A percentile compares a stretch with the other conserved stretches of the same genome.
phyloP scores from a whole-genome alignment of 345 rosid genomes.

The Capsella bursapastoris region DNA sequence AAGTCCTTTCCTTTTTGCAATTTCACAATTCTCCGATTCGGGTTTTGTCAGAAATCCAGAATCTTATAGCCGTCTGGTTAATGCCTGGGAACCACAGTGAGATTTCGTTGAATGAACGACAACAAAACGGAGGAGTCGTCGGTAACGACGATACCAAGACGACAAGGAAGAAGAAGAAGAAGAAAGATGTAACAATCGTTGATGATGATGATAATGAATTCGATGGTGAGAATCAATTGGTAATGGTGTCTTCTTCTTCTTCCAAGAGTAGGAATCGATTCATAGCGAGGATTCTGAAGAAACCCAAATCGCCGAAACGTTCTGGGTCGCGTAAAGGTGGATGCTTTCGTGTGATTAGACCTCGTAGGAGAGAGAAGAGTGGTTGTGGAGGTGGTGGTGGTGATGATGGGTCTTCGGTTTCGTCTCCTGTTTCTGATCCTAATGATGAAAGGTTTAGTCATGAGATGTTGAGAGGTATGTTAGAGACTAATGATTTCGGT shows the following conservation, averaged over 20 bases:
- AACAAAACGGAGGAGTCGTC: slow-evolving; percentile 23
- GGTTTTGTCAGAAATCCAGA: not conserved
- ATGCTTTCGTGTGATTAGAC: slow-evolving; percentile 36
- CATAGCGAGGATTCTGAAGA: slow-evolving; percentile 21
- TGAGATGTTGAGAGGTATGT: slow-evolving; percentile 44
- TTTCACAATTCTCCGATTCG: slow-evolving; percentile 6
- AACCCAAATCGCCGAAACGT: slow-evolving; percentile 38
- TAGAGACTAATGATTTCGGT: slow-evolving; percentile 48
- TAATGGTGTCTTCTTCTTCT: slow-evolving; percentile 28
- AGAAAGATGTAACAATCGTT: not conserved
- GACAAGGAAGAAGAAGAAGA: slow-evolving; percentile 22
- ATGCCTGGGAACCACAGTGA: slow-evolving; percentile 44
- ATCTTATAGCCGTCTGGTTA: slow-evolving; percentile 32
- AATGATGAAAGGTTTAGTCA: slow-evolving; percentile 42
- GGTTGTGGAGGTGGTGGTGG: not conserved
- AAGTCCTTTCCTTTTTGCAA: slow-evolving; percentile 2
- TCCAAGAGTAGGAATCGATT: slow-evolving; percentile 37
- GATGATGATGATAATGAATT: slow-evolving; percentile 1
- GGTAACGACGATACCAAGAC: slow-evolving; percentile 15
- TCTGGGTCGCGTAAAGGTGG: slow-evolving; percentile 43
- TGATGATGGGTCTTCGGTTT: not conserved
- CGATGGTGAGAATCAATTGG: slow-evolving; percentile 14
- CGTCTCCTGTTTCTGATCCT: slow-evolving; percentile 44
- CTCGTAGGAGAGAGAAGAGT: slow-evolving; percentile 1
- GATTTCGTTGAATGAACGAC: slow-evolving; percentile 23